These are phyloP conservation scores for Suhomyces kilbournensis DNA, from an alignment of 805 yeast genomes.

Conservation along the genomic window DNA sequence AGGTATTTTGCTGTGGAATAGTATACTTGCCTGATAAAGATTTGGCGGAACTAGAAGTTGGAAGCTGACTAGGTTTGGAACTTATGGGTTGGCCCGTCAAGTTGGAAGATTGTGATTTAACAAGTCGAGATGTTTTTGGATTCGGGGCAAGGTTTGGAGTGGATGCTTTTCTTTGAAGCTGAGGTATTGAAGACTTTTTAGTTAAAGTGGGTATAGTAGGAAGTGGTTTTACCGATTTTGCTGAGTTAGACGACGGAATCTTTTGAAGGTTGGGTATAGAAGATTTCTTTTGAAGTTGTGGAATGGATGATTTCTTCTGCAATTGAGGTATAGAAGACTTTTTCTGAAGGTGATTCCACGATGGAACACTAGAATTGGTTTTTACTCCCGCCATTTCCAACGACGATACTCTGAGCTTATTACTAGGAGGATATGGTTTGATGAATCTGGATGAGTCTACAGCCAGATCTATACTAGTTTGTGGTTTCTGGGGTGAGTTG, in stretches of 20 bases:
- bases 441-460: slow-evolving; percentile 10
- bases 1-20: slow-evolving; percentile 24
- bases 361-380: slow-evolving; percentile 6
- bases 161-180: slow-evolving; percentile 3
- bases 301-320: slow-evolving; percentile 17
- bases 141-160: neutral
- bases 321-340: slow-evolving; percentile 15
- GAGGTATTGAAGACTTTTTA: slow-evolving; percentile 5
- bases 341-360: slow-evolving; percentile 13
- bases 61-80: neutral
- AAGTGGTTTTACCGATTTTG: neutral
- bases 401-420: slow-evolving; percentile 25
- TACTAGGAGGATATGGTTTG: slow-evolving; percentile 26
- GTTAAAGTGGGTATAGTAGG: slow-evolving; percentile 9
- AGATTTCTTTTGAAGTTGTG: slow-evolving; percentile 16
- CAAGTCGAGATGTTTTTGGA: neutral
- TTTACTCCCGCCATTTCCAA: slow-evolving; percentile 35
- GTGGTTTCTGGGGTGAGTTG: slow-evolving; percentile 1
- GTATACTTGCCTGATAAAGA: slow-evolving; percentile 12
- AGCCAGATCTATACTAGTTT: neutral
- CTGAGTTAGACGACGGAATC: slow-evolving; percentile 14
- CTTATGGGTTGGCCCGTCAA: neutral
- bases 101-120: neutral
- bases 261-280: slow-evolving; percentile 14
- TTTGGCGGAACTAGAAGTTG: slow-evolving; percentile 2